Evolutionary conservation across 2,329 filamentous ascomycete species (phyloP).

Genomic region (Orbilia oligospora): DNA sequence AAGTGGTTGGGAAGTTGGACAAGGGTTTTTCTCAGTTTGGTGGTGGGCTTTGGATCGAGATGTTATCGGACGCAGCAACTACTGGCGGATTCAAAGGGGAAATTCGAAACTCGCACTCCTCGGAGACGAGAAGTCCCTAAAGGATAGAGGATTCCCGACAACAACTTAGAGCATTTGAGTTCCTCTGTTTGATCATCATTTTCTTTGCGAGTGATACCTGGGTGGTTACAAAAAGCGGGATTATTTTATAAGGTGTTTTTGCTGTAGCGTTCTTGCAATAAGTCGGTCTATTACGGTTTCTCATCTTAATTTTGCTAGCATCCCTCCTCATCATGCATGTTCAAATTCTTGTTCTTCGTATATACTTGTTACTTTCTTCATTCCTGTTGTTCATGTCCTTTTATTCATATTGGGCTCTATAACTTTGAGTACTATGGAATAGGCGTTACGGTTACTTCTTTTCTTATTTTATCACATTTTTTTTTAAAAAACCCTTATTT

Average conservation of each 20-base stretch:
- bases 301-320: neutral
- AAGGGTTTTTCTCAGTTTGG: slow-evolving; percentile 48
- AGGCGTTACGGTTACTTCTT: slow-evolving; percentile 16
- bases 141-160: slow-evolving; percentile 24
- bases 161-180: slow-evolving; percentile 18
- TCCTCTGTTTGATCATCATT: slow-evolving; percentile 1
- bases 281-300: neutral
- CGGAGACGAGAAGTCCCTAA: slow-evolving; percentile 13
- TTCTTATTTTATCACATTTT: neutral
- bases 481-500: too few relatives aligned
- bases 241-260: slow-evolving; percentile 26
- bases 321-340: neutral
- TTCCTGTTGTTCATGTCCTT: slow-evolving; percentile 20
- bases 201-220: slow-evolving; percentile 33
- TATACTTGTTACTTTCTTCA: slow-evolving; percentile 15
- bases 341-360: neutral
- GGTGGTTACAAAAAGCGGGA: slow-evolving; percentile 37
- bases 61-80: slow-evolving; percentile 46
- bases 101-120: slow-evolving; percentile 42
- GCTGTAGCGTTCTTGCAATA: slow-evolving; percentile 14
- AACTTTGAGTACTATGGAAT: neutral
- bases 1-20: slow-evolving; percentile 49
- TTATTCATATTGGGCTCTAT: neutral
- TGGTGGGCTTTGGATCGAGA: slow-evolving; percentile 54
- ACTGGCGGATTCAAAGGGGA: slow-evolving; percentile 41